A percentile compares a stretch with the other conserved stretches of the same genome.
These are phyloP conservation scores for Gardenia jasminoides DNA, from an alignment of 257 asterid species.

Conservation along the genomic window DNA sequence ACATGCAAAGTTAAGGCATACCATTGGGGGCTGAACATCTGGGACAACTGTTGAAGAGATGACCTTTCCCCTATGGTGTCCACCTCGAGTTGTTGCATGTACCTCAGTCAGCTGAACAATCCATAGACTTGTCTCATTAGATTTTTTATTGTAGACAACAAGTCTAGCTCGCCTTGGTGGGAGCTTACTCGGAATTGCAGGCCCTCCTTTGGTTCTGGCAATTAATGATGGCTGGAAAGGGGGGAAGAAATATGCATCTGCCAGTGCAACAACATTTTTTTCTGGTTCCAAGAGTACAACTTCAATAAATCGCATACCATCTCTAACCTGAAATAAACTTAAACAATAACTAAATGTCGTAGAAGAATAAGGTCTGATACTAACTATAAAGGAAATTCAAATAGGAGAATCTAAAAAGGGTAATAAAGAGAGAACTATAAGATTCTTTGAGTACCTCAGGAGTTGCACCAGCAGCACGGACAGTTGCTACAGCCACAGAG, in stretches of 20 bases:
- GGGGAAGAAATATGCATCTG: constrained; percentile 97
- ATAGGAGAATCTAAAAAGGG: background rate
- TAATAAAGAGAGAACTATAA: background rate
- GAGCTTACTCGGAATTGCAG: constrained; percentile 74
- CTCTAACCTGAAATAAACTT: constrained; percentile 65
- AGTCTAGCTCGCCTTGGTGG: constrained; percentile 94
- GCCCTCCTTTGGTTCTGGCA: constrained; percentile 85
- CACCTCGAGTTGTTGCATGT: constrained; percentile 93
- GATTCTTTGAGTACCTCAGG: constrained; percentile 62
- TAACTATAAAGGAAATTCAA: background rate
- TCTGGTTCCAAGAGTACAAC: constrained; percentile 96
- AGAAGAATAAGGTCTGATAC: background rate
- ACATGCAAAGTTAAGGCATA: constrained; percentile 27
- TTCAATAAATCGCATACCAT: constrained; percentile 90
- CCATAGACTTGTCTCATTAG: constrained; percentile 95
- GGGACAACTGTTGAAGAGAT: constrained; percentile 69
- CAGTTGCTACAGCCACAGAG: constrained; percentile 88
- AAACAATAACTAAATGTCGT: background rate
- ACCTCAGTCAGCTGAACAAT: constrained; percentile 88
- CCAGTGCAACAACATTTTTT: constrained; percentile 81
- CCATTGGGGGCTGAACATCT: constrained; percentile 98
- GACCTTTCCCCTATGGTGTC: constrained; percentile 96
- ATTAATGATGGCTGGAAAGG: constrained; percentile 93
- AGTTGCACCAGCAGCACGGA: constrained; percentile 96
- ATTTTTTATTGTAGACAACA: constrained; percentile 78